Evolutionary conservation across 768 basidiomycete genomes (phyloP).

Genomic region (Mycena latifolia): DNA sequence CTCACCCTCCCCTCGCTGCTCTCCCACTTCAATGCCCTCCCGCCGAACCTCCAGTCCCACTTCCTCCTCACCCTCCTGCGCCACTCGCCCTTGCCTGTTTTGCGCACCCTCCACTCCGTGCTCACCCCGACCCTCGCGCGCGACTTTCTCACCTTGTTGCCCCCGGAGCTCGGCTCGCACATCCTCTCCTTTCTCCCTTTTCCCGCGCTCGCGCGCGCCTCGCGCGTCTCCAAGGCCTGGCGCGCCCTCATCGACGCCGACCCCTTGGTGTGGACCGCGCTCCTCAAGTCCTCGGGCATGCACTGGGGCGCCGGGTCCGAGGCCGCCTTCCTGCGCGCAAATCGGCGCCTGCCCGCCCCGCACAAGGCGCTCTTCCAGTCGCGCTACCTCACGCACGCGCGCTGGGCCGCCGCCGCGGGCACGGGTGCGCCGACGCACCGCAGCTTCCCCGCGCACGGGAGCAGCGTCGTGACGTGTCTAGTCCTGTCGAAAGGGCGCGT

Average conservation of each 20-base stretch:
- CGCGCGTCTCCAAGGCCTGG: conserved; percentile 93
- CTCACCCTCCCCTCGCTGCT: conserved; percentile 89
- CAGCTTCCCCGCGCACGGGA: conserved; percentile 90
- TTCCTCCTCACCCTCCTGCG: conserved; percentile 93
- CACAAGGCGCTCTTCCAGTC: conserved; percentile 96
- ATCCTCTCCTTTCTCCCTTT: conserved; percentile 89
- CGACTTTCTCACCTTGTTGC: conserved; percentile 93
- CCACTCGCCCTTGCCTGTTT: conserved; percentile 91
- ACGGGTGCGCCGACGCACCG: conserved; percentile 78
- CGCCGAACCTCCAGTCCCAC: conserved; percentile 90
- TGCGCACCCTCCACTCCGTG: conserved; percentile 90
- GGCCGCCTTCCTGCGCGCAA: conserved; percentile 48
- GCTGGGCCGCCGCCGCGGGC: conserved; percentile 88
- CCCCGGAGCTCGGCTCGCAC: conserved; percentile 92
- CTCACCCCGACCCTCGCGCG: conserved; percentile 92
- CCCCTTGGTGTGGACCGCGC: conserved; percentile 89
- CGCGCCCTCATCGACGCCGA: conserved; percentile 93
- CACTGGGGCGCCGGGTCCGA: conserved; percentile 38
- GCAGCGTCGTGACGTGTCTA: conserved; percentile 94
- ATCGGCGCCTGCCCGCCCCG: conserved; percentile 83
- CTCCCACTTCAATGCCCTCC: conserved; percentile 83
- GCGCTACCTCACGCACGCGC: conserved; percentile 81
- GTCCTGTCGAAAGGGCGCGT: conserved; percentile 95
- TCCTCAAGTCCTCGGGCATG: conserved; percentile 64
- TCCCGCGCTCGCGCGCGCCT: conserved; percentile 85